Evolutionary conservation across 2,329 filamentous ascomycete species (phyloP).

Genomic region (Penicillium italicum): DNA sequence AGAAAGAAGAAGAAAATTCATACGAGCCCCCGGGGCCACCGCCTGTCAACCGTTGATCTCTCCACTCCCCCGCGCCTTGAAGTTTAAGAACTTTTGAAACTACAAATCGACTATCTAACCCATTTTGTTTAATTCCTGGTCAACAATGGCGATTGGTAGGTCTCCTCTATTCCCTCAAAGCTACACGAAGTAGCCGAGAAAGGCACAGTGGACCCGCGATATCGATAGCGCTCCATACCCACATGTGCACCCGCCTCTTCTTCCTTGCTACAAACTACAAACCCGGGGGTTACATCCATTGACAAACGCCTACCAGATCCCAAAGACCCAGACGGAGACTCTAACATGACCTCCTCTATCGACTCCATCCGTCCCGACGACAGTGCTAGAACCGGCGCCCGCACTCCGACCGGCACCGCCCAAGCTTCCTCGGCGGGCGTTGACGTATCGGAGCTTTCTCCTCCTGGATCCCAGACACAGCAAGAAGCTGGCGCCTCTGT

Average conservation of each 20-base stretch:
- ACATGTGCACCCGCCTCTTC: neutral
- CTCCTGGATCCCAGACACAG: constrained; percentile 51
- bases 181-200: neutral
- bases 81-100: neutral
- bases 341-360: constrained; percentile 52
- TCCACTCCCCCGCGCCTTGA: constrained; percentile 10
- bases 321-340: constrained; percentile 54
- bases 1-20: constrained; percentile 23
- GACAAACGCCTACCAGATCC: constrained; percentile 9
- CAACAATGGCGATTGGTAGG: constrained; percentile 27
- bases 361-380: constrained; percentile 38
- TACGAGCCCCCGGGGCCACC: constrained; percentile 17
- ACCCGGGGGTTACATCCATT: neutral
- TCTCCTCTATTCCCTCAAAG: neutral
- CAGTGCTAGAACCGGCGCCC: constrained; percentile 37
- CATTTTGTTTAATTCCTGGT: neutral
- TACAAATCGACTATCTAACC: neutral
- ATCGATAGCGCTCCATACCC: constrained; percentile 4
- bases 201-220: constrained; percentile 2
- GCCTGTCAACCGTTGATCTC: constrained; percentile 19
- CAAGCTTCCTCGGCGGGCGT: constrained; percentile 23
- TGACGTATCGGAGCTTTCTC: constrained; percentile 49
- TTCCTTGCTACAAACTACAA: neutral
- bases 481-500: constrained; percentile 10
- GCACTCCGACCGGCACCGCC: constrained; percentile 39